phyloP scores from a whole-genome alignment of 2,329 filamentous ascomycete genomes.

The Metarhizium brunneum region DNA sequence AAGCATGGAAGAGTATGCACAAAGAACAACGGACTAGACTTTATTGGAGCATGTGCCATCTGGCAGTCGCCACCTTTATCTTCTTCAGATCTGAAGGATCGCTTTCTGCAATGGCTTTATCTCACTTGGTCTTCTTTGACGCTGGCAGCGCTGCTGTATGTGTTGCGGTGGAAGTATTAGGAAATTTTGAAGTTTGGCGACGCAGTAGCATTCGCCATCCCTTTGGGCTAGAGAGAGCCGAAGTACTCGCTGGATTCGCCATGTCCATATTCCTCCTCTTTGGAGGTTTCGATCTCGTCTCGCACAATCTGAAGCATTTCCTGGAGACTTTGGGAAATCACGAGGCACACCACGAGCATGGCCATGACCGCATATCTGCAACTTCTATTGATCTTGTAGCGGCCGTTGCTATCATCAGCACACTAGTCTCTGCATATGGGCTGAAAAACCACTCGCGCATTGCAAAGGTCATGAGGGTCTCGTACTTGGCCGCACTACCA shows the following conservation, averaged over 20 bases:
- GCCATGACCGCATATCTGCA: conserved; percentile 56
- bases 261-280: conserved; percentile 96
- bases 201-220: conserved; percentile 87
- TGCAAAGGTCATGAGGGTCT: conserved; percentile 80
- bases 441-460: conserved; percentile 89
- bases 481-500: conserved; percentile 72
- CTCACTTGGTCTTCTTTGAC: conserved; percentile 91
- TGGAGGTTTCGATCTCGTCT: conserved; percentile 91
- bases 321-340: conserved; percentile 57
- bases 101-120: conserved; percentile 83
- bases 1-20: conserved; percentile 86
- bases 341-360: conserved; percentile 60
- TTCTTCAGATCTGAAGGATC: conserved; percentile 81
- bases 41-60: conserved; percentile 85
- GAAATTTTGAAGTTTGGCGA: conserved; percentile 97
- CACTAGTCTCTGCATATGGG: conserved; percentile 75
- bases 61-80: conserved; percentile 72
- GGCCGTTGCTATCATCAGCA: conserved; percentile 72
- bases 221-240: conserved; percentile 83
- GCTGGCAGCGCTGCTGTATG: conserved; percentile 86
- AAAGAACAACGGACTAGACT: conserved; percentile 74
- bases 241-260: conserved; percentile 90
- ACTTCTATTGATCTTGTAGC: conserved; percentile 77
- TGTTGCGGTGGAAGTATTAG: conserved; percentile 82
- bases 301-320: conserved; percentile 87